phyloP scores from a whole-genome alignment of 1,139 yeast species.

The Sugiyamaella novakii region DNA sequence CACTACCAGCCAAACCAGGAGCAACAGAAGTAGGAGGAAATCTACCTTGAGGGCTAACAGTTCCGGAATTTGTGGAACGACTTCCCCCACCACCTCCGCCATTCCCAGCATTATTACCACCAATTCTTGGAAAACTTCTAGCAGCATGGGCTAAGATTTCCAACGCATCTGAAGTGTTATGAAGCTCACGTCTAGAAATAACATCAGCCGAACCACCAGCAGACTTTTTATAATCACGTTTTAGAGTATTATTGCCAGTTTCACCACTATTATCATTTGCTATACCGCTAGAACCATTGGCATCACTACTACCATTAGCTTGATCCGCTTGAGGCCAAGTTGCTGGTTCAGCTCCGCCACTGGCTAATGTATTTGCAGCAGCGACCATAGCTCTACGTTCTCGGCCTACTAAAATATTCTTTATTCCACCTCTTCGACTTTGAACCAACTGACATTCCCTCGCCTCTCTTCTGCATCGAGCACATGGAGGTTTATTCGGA shows the following conservation, averaged over 20 bases:
- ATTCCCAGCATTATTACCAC: constrained; percentile 37
- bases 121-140: constrained; percentile 42
- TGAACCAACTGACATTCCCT: constrained; percentile 79
- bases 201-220: constrained; percentile 21
- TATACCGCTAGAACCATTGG: not conserved
- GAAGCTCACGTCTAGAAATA: constrained; percentile 41
- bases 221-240: not conserved
- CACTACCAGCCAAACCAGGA: constrained; percentile 16
- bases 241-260: not conserved
- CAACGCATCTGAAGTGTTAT: constrained; percentile 63
- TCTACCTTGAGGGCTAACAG: constrained; percentile 17
- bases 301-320: not conserved
- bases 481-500: constrained; percentile 83
- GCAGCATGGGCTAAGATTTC: constrained; percentile 53
- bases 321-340: not conserved
- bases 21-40: constrained; percentile 17
- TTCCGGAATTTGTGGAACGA: constrained; percentile 9
- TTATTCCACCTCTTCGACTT: constrained; percentile 58
- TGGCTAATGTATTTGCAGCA: constrained; percentile 3
- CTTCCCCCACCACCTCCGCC: too few relatives aligned
- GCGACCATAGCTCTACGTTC: constrained; percentile 28
- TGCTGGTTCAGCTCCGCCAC: not conserved
- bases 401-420: constrained; percentile 50
- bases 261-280: not conserved
- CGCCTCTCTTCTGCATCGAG: constrained; percentile 77